Evolutionary conservation across 352 stramenopile genomes (phyloP), one percentile per base, ranked within the genome.

Genomic region (Pythium monospermum): DNA sequence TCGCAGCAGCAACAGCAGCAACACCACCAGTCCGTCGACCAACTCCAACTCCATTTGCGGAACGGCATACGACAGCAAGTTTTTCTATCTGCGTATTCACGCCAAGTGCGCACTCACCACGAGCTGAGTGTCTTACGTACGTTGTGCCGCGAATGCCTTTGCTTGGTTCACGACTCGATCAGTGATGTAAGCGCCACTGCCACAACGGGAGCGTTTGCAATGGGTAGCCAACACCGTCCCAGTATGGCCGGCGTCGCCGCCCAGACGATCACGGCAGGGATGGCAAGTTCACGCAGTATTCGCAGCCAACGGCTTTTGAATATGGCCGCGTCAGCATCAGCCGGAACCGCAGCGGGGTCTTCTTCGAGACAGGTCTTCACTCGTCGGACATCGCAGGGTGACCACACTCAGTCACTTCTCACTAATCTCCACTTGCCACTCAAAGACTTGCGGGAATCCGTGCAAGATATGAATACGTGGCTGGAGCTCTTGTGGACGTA

Each of bases 401-500:
- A 58, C 25, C 4, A 16, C 13, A 38, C 19, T 53, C 64, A 16
- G 16, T 76, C 43, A 11, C 60, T 71, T n/a, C 56, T 70, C 0
- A 47, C 43, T 0, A 36, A 25, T 1, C 39, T 65, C 10, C 41
- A 56, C n/a, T 8, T 59, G 1, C 57, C 57, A 6, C 35, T 65
- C 12, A 57, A 71, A 30, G 13, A 4, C 2, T 26, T 75, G 12
- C 33, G 32, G 11, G 41, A 27, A 1, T 13, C 16, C 19, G 41
- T 64, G 16, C 51, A 64, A 21, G 57, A 64, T 6, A 32, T 65
- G 19, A 40, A 41, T 32, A 53, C 64, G 27, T 79, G 69, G 69
- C 35, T 79, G 4, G 62, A 73, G 15, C 11, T 66, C 0, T 21
- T 73, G 42, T 79, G 69, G 69, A 44, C 1, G 3, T 73, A 73